Conservation (phyloP, 495 filamentous ascomycete species). For the Penicillium manginii region DNA sequence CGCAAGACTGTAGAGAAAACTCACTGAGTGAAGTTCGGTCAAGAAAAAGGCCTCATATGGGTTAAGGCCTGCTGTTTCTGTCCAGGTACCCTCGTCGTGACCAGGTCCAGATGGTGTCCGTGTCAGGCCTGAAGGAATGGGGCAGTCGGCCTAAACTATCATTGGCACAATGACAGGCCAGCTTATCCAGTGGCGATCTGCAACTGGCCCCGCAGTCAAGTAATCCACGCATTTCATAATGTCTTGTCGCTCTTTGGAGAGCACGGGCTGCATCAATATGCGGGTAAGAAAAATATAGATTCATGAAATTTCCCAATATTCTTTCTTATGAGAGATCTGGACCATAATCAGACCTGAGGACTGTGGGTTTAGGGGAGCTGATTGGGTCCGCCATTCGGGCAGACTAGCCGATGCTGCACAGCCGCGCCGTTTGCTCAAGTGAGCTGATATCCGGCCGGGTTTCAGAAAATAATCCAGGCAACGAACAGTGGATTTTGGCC, state of each 20-base stretch:
- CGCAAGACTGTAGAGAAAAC: not conserved
- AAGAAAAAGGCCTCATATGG: not conserved
- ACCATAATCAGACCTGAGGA: not conserved
- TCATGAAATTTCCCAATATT: not conserved
- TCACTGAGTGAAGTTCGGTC: not conserved
- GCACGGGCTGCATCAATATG: not conserved
- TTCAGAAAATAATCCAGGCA: constrained; percentile 7
- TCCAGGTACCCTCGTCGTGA: constrained; percentile 1
- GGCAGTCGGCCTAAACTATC: not conserved
- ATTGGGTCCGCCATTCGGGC: constrained; percentile 20
- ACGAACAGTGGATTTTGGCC: constrained; percentile 5
- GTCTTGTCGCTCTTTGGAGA: not conserved
- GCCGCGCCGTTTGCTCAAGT: not conserved
- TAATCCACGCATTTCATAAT: constrained; percentile 2
- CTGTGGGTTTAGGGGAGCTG: constrained; percentile 10
- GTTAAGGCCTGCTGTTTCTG: not conserved
- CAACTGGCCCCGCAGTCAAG: not conserved
- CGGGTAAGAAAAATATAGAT: not conserved
- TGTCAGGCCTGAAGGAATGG: constrained; percentile 3
- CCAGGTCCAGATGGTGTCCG: not conserved
- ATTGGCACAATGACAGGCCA: constrained; percentile 13
- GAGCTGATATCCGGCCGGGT: constrained; percentile 16
- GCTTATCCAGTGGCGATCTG: constrained; percentile 9
- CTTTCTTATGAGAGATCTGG: not conserved
- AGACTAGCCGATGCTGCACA: constrained; percentile 10